Evolutionary conservation across 169 alveolate genomes (phyloP).

Genomic region (Babesia gibsoni): DNA sequence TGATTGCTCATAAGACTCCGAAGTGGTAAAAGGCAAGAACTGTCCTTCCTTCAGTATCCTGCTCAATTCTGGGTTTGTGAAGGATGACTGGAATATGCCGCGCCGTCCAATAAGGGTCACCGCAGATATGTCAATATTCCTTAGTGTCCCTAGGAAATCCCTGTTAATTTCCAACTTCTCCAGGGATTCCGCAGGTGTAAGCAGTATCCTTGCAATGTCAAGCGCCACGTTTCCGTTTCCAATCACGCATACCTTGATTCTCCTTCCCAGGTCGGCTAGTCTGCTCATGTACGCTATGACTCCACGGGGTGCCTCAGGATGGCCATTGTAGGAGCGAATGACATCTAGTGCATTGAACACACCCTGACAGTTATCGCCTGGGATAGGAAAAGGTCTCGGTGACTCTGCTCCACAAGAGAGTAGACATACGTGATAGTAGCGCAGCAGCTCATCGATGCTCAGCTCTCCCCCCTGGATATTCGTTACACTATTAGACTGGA

Average conservation of each 20-base stretch:
- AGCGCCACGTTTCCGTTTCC: constrained; percentile 88
- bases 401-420: constrained; percentile 80
- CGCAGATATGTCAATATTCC: not conserved
- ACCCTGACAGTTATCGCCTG: constrained; percentile 26
- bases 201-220: constrained; percentile 78
- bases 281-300: not conserved
- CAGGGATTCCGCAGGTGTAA: not conserved
- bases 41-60: not conserved
- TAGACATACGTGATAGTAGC: constrained; percentile 56
- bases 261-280: not conserved
- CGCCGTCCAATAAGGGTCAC: constrained; percentile 43
- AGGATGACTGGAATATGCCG: constrained; percentile 21
- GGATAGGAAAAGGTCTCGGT: constrained; percentile 28
- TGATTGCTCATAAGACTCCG: not conserved
- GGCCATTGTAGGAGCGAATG: constrained; percentile 30
- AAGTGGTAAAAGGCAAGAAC: not conserved
- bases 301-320: constrained; percentile 4
- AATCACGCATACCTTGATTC: constrained; percentile 46
- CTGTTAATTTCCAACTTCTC: constrained; percentile 6
- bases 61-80: constrained; percentile 49
- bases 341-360: constrained; percentile 45
- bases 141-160: not conserved
- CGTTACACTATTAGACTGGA: not conserved
- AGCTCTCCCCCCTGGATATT: constrained; percentile 40
- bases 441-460: constrained; percentile 62